Evolutionary conservation across 176 grass and related monocot genomes (phyloP), one percentile per base, ranked within the genome.

Genomic region (Tillandsia fasciculata): DNA sequence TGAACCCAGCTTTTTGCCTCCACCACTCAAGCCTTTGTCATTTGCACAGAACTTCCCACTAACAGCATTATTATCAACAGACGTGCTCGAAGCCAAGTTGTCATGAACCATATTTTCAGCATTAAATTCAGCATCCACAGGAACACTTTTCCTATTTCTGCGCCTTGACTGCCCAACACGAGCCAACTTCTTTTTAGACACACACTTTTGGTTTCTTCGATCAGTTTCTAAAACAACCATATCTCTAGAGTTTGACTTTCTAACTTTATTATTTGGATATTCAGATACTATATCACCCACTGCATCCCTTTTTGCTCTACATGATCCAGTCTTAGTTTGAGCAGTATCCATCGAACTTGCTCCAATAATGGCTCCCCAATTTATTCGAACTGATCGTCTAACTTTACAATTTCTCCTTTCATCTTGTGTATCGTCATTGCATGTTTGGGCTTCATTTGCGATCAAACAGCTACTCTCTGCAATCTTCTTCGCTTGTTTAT

Each of bases 1-100:
- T 49, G 33, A 53, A 76, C 63, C 24, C 65, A 33, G 24, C 7
- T 50, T 68, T 61, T 70, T 77, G 52, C 42, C 27, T 10, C 51
- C 65, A 54, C 49, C 65, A 42, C 33, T 42, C 4, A 6, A 42
- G 5, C 33, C 33, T 7, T 42, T 42, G 33, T 42, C 33, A 42
- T 42, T 42, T 42, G 33, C 33, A 42, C 33, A 42, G 33, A 42
- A 42, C 7, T 42, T 63, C 58, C 11, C 24, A 22, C 18, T 26
- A 63, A 24, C 20, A 63, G 58, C 58, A 10, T 8, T 26, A 24
- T 63, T 11, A 63, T 22, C 58, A 63, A 26, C 58, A 63, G 58
- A 63, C 24, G 18, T 63, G 11, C 20, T 22, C 11, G 58, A 63
- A 12, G 17, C 58, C 58, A 63, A 63, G 58, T 11, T 63, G 58